These are phyloP conservation scores for Xylaria flabelliformis DNA, from an alignment of 495 filamentous ascomycete genomes.

Conservation along the genomic window DNA sequence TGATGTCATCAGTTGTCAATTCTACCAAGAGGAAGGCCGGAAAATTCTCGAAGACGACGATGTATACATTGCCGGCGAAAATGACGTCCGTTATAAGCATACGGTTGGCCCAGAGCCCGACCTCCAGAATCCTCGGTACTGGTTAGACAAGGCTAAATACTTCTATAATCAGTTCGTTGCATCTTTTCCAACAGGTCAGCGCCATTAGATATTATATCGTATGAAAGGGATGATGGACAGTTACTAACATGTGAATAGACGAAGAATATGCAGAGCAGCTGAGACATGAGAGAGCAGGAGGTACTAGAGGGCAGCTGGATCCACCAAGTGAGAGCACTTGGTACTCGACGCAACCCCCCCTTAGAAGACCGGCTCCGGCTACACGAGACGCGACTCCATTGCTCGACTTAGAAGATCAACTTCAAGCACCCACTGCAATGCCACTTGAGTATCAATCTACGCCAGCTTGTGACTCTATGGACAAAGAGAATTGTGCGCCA, in stretches of 20 bases:
- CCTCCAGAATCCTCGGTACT: not conserved
- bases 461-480: not conserved
- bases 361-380: not conserved
- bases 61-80: not conserved
- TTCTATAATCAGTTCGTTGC: not conserved
- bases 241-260: not conserved
- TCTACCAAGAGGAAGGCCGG: constrained; percentile 1
- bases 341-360: not conserved
- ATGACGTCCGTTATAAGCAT: not conserved
- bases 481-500: constrained; percentile 10
- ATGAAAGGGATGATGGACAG: not conserved
- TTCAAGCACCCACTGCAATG: not conserved
- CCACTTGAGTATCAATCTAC: not conserved
- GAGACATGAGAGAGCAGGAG: not conserved
- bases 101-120: not conserved
- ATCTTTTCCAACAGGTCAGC: not conserved
- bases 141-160: not conserved
- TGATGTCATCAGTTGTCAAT: not conserved
- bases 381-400: not conserved
- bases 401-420: not conserved
- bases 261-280: not conserved
- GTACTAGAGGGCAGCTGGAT: too few relatives aligned
- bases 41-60: constrained; percentile 1
- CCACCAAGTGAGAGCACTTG: not conserved
- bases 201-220: not conserved